These are phyloP conservation scores for Globisporangium middletonii DNA, from an alignment of 352 stramenopile genomes.

Conservation along the genomic window DNA sequence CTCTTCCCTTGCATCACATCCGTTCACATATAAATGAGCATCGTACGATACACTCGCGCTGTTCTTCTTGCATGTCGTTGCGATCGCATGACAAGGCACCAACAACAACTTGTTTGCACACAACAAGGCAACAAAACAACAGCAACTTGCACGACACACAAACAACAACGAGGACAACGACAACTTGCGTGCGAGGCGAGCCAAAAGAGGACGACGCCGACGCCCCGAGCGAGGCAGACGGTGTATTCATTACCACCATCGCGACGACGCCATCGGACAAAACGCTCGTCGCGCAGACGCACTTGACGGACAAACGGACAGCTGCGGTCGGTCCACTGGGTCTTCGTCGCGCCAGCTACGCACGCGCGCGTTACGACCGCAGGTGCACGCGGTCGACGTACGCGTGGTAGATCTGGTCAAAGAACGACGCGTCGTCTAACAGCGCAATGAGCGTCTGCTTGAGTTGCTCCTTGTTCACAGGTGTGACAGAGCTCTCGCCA, in stretches of 20 bases:
- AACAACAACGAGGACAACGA: not conserved
- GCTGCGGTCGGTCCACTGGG: too few relatives aligned
- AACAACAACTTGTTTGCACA: not conserved
- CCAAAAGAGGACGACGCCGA: constrained; percentile 45
- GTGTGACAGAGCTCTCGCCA: constrained; percentile 8
- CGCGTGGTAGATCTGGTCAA: constrained; percentile 86
- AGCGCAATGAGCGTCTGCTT: constrained; percentile 80
- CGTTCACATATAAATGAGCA: too few relatives aligned
- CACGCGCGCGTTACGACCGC: constrained; percentile 22
- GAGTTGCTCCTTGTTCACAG: constrained; percentile 79
- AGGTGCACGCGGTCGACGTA: constrained; percentile 66
- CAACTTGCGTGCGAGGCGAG: not conserved
- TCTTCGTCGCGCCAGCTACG: not conserved
- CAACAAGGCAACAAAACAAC: not conserved
- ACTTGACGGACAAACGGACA: not conserved
- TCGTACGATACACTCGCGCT: too few relatives aligned
- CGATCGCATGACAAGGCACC: not conserved
- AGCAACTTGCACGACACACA: not conserved
- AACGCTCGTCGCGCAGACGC: not conserved
- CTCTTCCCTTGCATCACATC: too few relatives aligned
- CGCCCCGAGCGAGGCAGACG: constrained; percentile 24
- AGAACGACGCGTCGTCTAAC: constrained; percentile 79
- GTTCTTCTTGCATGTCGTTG: too few relatives aligned
- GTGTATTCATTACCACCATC: not conserved
- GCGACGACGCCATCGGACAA: constrained; percentile 1